These are phyloP conservation scores for Tubosaeta sp. DNA, from an alignment of 768 basidiomycete species.

Conservation along the genomic window DNA sequence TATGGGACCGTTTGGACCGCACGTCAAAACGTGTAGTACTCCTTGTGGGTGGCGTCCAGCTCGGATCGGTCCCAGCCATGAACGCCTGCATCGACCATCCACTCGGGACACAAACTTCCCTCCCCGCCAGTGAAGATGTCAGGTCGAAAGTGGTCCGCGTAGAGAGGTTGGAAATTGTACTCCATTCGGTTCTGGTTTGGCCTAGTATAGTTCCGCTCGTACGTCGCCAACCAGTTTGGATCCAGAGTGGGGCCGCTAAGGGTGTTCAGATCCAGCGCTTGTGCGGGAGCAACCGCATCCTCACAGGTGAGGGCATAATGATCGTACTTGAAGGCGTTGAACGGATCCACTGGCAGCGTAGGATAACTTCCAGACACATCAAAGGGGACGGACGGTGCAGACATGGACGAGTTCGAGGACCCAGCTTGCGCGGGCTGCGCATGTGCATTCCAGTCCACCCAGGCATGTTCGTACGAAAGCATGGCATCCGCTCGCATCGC, in stretches of 20 bases:
- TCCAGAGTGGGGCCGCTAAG: neutral
- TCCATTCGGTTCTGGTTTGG: neutral
- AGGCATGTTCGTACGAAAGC: neutral
- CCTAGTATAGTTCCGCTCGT: constrained; percentile 6
- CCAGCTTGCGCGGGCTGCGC: neutral
- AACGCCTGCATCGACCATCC: constrained; percentile 15
- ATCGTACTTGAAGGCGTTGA: neutral
- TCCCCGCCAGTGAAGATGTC: neutral
- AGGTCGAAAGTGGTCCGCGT: neutral
- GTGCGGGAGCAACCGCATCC: neutral
- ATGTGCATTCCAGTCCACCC: neutral
- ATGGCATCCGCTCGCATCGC: neutral
- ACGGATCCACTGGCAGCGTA: neutral
- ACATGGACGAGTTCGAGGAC: too few relatives aligned
- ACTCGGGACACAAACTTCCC: constrained; percentile 19
- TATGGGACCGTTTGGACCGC: neutral
- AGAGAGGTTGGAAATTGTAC: neutral
- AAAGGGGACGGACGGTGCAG: neutral
- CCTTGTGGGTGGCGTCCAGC: neutral
- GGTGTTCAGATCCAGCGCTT: neutral
- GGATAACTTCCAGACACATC: neutral
- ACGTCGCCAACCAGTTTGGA: constrained; percentile 7
- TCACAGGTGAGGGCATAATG: neutral
- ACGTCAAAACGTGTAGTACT: neutral
- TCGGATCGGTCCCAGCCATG: constrained; percentile 13